These are phyloP conservation scores for Monosporascus sp. DNA, from an alignment of 2,329 filamentous ascomycete genomes.

Conservation along the genomic window DNA sequence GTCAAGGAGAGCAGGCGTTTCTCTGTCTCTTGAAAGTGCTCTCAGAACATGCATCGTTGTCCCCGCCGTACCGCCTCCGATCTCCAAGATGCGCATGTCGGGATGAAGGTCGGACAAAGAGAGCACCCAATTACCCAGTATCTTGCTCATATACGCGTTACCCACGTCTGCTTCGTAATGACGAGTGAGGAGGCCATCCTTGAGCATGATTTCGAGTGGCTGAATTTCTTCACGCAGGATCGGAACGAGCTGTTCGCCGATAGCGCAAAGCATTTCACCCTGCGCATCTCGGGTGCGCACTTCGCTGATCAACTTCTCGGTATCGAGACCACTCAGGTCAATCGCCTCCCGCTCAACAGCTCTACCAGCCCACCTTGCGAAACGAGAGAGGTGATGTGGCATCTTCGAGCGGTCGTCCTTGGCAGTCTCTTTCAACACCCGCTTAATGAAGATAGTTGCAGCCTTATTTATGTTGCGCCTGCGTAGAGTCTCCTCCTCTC, in stretches of 20 bases:
- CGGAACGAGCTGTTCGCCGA: constrained; percentile 16
- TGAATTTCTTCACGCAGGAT: constrained; percentile 20
- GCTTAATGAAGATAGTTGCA: constrained; percentile 15
- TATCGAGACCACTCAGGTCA: constrained; percentile 1
- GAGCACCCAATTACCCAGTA: constrained; percentile 2
- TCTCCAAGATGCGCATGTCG: constrained; percentile 15
- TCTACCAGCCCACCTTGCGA: constrained; percentile 12
- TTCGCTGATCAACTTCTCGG: constrained; percentile 3
- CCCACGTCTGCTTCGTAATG: constrained; percentile 11
- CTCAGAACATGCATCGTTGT: constrained; percentile 22
- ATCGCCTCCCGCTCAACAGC: neutral
- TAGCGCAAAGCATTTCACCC: constrained; percentile 17
- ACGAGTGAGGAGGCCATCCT: constrained; percentile 18
- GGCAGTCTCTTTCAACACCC: constrained; percentile 14
- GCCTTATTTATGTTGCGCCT: constrained; percentile 9
- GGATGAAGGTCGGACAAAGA: constrained; percentile 13
- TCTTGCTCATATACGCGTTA: constrained; percentile 5
- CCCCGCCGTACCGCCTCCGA: constrained; percentile 13
- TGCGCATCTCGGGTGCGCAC: constrained; percentile 10
- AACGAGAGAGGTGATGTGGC: constrained; percentile 16
- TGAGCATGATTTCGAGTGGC: constrained; percentile 24
- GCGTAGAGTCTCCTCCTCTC: constrained; percentile 17
- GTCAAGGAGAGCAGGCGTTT: constrained; percentile 4
- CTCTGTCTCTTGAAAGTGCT: constrained; percentile 20
- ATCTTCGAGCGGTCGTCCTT: constrained; percentile 12